A percentile compares a stretch with the other conserved stretches of the same genome.
Conservation (phyloP, 2,329 filamentous ascomycete genomes). For the Aspergillus vadensis region DNA sequence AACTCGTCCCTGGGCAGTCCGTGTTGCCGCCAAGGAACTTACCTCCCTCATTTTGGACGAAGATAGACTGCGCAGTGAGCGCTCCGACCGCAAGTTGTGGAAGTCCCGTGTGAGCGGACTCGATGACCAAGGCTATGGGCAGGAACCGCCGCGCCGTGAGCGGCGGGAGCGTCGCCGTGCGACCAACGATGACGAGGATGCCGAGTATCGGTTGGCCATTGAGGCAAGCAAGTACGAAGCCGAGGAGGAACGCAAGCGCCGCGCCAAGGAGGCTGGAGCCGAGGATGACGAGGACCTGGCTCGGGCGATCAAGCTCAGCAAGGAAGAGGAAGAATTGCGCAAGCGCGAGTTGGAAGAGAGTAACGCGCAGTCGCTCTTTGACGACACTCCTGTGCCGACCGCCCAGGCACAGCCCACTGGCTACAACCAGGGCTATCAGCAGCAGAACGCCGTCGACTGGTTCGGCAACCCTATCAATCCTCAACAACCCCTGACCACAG, state of each 20-base stretch:
- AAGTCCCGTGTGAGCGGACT: slow-evolving; percentile 94
- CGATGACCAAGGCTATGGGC: slow-evolving; percentile 64
- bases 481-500: slow-evolving; percentile 69
- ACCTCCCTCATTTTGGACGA: slow-evolving; percentile 91
- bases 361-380: slow-evolving; percentile 86
- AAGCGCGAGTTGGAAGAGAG: slow-evolving; percentile 82
- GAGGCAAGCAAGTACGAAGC: slow-evolving; percentile 95
- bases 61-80: slow-evolving; percentile 84
- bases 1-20: slow-evolving; percentile 60
- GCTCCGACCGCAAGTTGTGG: slow-evolving; percentile 90
- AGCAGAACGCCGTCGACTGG: slow-evolving; percentile 94
- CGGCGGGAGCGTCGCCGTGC: slow-evolving; percentile 54
- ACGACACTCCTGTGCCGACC: slow-evolving; percentile 66
- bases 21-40: slow-evolving; percentile 92
- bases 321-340: slow-evolving; percentile 84
- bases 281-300: slow-evolving; percentile 89
- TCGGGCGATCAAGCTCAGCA: slow-evolving; percentile 92
- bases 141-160: slow-evolving; percentile 45
- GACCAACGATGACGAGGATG: slow-evolving; percentile 76
- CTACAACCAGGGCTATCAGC: slow-evolving; percentile 96
- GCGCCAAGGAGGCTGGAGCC: slow-evolving; percentile 56
- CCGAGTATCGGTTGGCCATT: slow-evolving; percentile 85
- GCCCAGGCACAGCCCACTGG: slow-evolving; percentile 79
- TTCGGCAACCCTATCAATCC: slow-evolving; percentile 91
- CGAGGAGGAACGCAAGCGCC: slow-evolving; percentile 82